Base-by-base conservation (phyloP, 2,329 filamentous ascomycete species). In the Mariannaea sp. region DNA sequence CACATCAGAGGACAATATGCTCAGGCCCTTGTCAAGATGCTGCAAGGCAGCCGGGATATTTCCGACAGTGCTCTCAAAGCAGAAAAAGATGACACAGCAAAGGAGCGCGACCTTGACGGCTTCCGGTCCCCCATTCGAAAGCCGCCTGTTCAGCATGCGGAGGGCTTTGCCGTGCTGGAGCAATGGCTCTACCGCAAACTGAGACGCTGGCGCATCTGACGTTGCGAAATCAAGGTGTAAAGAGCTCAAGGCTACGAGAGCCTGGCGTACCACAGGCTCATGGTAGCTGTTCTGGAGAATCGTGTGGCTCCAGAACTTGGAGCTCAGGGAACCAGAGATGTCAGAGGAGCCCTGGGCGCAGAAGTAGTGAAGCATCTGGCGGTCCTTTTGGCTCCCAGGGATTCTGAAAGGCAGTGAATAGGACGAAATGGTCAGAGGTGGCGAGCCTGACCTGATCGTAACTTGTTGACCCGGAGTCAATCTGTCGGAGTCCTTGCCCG, bases 341-440 rank as follows among this genome's bases (percentile, higher is more conserved):
- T 53, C 50, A 1, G 43, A 48, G 5, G 50, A 41, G 17, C 43
- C 50, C 16, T 53, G 50, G 10, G 39, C 32, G 19, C 50, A 53
- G 30, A 53, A 53, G 38, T 53, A 53, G 43, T 53, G 50, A 17
- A 53, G 17, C 13, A 53, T 26, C 16, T 53, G 50, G 16, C 50
- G 50, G 50, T 53, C 50, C 16, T 53, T 47, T 24, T 53, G 50
- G 43, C 50, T 53, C 2, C 50, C 50, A 5, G 50, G 50, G 12
- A 53, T 43, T 26, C 39, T 35, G 33, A 53, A 53, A 4, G 50
- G 50, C 19, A 53, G 20, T 5, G 50, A 53, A 20, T 53, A 53
- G 1, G 43, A 43, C 10, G 50, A 32, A 12, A 53, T 53, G 30
- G 30, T 43, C 36, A 53, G 22, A 9, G 49, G n/a, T 13, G 29